Percentiles rank a stretch among this genome's conserved stretches.
These are phyloP conservation scores for Tricholoma matsutake DNA, from an alignment of 768 basidiomycete genomes.

Conservation along the genomic window DNA sequence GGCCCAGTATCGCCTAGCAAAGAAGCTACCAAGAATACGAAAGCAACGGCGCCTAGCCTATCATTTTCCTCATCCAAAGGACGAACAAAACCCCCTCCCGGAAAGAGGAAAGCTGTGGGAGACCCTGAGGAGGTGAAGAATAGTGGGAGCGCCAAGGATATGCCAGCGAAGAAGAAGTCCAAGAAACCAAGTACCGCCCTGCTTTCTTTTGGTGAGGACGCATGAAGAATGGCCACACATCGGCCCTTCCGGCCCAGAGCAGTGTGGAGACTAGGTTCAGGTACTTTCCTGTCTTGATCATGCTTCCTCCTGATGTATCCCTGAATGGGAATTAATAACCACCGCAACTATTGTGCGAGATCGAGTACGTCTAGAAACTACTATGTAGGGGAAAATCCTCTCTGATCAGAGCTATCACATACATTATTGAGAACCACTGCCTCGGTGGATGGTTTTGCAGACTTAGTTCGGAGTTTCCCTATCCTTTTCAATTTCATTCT, in stretches of 20 bases:
- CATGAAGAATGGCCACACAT: constrained; percentile 25
- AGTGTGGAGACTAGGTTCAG: not conserved
- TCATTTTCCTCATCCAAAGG: constrained; percentile 45
- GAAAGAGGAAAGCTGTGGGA: constrained; percentile 40
- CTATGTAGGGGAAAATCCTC: no score
- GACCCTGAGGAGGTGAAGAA: constrained; percentile 24
- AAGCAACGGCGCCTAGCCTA: constrained; percentile 28
- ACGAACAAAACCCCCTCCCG: constrained; percentile 22
- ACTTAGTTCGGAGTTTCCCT: not conserved
- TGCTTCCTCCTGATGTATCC: not conserved
- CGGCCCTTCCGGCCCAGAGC: not conserved
- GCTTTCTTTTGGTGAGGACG: constrained; percentile 60
- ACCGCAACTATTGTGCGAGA: no score
- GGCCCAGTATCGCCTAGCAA: constrained; percentile 14
- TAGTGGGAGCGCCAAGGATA: constrained; percentile 27
- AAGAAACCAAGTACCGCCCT: constrained; percentile 49
- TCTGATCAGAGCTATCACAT: no score
- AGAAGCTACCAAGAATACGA: constrained; percentile 12
- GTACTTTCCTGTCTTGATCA: not conserved
- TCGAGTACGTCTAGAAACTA: no score
- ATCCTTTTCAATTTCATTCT: not conserved
- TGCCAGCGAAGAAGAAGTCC: constrained; percentile 48
- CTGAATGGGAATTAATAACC: not conserved
- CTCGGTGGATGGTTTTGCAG: no score
- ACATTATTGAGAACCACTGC: no score